Conservation (phyloP, 2,329 filamentous ascomycete species). For the Tetracladium maxilliforme region DNA sequence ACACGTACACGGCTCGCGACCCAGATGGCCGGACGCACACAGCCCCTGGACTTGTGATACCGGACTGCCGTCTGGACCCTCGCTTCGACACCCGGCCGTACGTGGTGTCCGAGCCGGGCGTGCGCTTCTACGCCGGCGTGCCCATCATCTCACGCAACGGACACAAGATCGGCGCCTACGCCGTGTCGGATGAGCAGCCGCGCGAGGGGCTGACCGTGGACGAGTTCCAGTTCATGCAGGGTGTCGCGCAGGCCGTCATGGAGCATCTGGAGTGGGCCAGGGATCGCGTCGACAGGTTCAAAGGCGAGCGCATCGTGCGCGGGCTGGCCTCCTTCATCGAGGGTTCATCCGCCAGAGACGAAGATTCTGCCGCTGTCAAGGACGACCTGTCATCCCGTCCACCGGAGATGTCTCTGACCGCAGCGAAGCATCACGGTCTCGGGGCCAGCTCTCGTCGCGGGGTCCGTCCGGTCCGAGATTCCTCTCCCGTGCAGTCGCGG, state of each 20-base stretch:
- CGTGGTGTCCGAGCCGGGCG: slow-evolving; percentile 10
- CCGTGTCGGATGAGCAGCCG: slow-evolving; percentile 41
- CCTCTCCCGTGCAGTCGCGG: no score
- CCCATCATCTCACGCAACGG: slow-evolving; percentile 16
- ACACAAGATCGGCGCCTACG: slow-evolving; percentile 38
- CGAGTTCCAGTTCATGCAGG: slow-evolving; percentile 37
- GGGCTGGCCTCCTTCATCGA: slow-evolving; percentile 39
- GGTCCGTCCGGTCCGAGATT: slow-evolving; percentile 7
- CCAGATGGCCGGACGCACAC: slow-evolving; percentile 11
- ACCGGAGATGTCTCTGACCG: neutral
- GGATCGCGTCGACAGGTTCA: slow-evolving; percentile 33
- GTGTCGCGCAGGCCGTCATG: slow-evolving; percentile 39
- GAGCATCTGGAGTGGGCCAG: slow-evolving; percentile 44
- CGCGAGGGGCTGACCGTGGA: slow-evolving; percentile 30
- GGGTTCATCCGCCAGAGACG: slow-evolving; percentile 23
- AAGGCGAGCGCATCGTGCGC: slow-evolving; percentile 35
- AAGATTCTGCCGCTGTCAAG: slow-evolving; percentile 3
- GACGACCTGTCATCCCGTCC: neutral
- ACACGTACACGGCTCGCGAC: no score
- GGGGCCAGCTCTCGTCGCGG: slow-evolving; percentile 5
- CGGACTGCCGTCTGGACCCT: slow-evolving; percentile 14
- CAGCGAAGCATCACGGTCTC: neutral
- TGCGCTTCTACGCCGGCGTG: slow-evolving; percentile 15
- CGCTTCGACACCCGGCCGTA: slow-evolving; percentile 13
- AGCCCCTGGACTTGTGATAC: slow-evolving; percentile 13